Conservation (phyloP, 2,329 filamentous ascomycete genomes). For the Colletotrichum liriopes region DNA sequence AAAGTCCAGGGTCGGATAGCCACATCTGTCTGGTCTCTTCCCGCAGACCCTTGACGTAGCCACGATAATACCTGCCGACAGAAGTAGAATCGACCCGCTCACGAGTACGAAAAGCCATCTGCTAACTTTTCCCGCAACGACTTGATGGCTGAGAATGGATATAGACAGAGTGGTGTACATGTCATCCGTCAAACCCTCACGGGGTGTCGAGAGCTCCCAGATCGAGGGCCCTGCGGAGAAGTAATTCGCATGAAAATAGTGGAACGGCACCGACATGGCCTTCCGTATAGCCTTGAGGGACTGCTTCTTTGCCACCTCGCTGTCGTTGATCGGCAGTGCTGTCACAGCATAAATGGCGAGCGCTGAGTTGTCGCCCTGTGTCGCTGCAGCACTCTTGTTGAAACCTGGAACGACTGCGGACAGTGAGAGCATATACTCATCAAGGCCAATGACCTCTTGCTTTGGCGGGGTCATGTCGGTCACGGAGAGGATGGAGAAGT, state of each 20-base stretch:
- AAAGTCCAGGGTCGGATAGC: conserved; percentile 39
- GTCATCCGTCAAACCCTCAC: conserved; percentile 18
- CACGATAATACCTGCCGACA: conserved; percentile 26
- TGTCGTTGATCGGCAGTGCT: conserved; percentile 36
- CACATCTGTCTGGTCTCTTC: conserved; percentile 37
- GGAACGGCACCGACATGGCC: conserved; percentile 38
- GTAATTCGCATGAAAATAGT: conserved; percentile 39
- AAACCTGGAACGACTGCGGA: conserved; percentile 34
- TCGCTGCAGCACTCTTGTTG: conserved; percentile 14
- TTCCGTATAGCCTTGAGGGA: conserved; percentile 33
- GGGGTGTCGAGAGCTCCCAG: conserved; percentile 31
- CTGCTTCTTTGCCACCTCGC: conserved; percentile 37
- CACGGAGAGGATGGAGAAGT: conserved; percentile 38
- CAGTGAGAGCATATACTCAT: conserved; percentile 34
- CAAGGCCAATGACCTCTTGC: conserved; percentile 22
- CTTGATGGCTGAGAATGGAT: conserved; percentile 35
- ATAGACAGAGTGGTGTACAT: conserved; percentile 39
- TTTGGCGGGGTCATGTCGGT: conserved; percentile 22
- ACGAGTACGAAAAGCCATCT: conserved; percentile 26
- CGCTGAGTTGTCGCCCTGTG: conserved; percentile 35
- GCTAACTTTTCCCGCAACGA: conserved; percentile 35
- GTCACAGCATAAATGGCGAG: conserved; percentile 40
- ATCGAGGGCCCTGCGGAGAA: conserved; percentile 19
- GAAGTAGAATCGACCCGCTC: conserved; percentile 10
- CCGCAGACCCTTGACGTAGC: conserved; percentile 28